phyloP scores from a whole-genome alignment of 1,284 basidiomycete genomes.

The Moesziomyces aphidis region DNA sequence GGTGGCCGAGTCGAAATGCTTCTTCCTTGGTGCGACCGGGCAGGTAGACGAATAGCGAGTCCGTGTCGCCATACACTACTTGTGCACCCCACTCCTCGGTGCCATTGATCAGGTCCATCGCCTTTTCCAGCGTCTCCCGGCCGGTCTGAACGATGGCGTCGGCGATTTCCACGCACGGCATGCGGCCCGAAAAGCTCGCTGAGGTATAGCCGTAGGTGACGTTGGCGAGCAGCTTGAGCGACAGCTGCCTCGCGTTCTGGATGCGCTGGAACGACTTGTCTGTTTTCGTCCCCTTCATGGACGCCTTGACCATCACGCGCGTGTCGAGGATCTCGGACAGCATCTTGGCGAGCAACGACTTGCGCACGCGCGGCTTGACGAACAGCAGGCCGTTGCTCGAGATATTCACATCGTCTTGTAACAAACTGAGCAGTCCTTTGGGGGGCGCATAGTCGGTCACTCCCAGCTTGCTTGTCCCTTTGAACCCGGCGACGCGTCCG shows the following conservation, averaged over 20 bases:
- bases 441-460: slow-evolving; percentile 78
- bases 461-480: slow-evolving; percentile 88
- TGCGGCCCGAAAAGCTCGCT: slow-evolving; percentile 92
- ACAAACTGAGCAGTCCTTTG: slow-evolving; percentile 72
- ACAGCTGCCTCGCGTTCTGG: slow-evolving; percentile 63
- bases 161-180: slow-evolving; percentile 98
- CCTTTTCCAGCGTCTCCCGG: slow-evolving; percentile 94
- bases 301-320: slow-evolving; percentile 96
- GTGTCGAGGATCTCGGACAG: slow-evolving; percentile 91
- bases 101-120: slow-evolving; percentile 81
- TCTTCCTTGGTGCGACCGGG: slow-evolving; percentile 90
- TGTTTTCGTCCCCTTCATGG: slow-evolving; percentile 83
- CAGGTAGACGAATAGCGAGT: slow-evolving; percentile 91
- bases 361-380: slow-evolving; percentile 85
- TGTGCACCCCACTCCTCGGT: slow-evolving; percentile 80
- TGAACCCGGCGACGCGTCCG: slow-evolving; percentile 85
- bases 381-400: slow-evolving; percentile 91
- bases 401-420: slow-evolving; percentile 27
- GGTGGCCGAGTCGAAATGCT: slow-evolving; percentile 90
- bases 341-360: slow-evolving; percentile 90
- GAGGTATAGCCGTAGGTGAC: slow-evolving; percentile 87
- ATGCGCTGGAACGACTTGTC: slow-evolving; percentile 73
- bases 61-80: slow-evolving; percentile 98
- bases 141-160: slow-evolving; percentile 98
- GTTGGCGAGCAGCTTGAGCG: slow-evolving; percentile 66